Evolutionary conservation across 2,329 filamentous ascomycete genomes (phyloP), one percentile per base, ranked within the genome.

Genomic region (Xylaria sp.): DNA sequence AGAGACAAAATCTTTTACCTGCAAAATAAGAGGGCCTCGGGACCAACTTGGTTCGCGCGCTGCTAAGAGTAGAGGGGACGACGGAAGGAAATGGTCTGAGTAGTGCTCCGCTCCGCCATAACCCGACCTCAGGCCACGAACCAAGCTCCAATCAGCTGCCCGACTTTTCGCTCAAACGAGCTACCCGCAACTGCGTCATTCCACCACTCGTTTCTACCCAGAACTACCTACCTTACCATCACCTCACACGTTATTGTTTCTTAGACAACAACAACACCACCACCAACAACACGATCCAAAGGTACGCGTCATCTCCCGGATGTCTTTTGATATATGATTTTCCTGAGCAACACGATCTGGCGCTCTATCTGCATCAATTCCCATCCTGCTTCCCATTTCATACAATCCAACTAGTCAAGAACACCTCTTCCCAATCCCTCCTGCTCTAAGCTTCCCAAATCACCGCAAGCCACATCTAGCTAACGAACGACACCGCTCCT

Each of bases 181-280:
- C 54, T 42, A 57, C 6, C 50, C n/a, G 43, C 38, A 56, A 35
- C 51, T 61, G 61, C 60, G 60, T 66, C 64, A 66, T 58, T 59
- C 60, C 52, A 63, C 49, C 49, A 37, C 52, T 17, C 23, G 23
- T 47, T n/a, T 31, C 15, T n/a, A 31, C 12, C 7, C 12, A 11
- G 35, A 15, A 8, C 23, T 8, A 47, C 23, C 23, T 31, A 9
- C 19, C 51, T 40, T 31, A 31, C 28, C 28, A 5, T 31, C 9
- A 31, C 28, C 28, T 31, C 9, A 31, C n/a, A n/a, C n/a, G n/a
- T n/a, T n/a, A 31, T 9, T 5, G 28, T 9, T 31, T 9, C 28
- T 31, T 31, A n/a, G 28, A 31, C 28, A 49, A 21, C 23, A 25
- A 38, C 45, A 47, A 56, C 35, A 33, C 33, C 23, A 43, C 25